Evolutionary conservation across 1,139 yeast species (phyloP).

Genomic region (Yamadazyma buinensis): DNA sequence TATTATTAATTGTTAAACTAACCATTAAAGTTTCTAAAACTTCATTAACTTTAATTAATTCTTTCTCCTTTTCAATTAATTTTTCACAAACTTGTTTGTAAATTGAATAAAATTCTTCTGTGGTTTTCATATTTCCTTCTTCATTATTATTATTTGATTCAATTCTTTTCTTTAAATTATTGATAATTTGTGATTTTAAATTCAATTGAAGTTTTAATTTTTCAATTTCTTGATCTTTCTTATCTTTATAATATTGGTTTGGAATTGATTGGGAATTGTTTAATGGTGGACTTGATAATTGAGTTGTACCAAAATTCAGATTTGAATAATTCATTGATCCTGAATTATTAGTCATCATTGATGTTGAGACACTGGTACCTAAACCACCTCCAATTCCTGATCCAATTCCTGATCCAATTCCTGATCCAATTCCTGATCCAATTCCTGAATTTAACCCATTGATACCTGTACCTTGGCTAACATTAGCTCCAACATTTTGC

Average conservation of each 20-base stretch:
- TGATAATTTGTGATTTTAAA: slow-evolving; percentile 33
- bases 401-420: too few relatives aligned
- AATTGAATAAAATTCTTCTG: slow-evolving; percentile 32
- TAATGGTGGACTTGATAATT: neutral
- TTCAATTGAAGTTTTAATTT: slow-evolving; percentile 30
- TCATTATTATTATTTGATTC: slow-evolving; percentile 18
- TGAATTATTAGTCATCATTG: too few relatives aligned
- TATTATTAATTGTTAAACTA: slow-evolving; percentile 20
- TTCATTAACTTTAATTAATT: slow-evolving; percentile 55
- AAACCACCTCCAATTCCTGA: too few relatives aligned
- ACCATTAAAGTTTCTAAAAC: slow-evolving; percentile 61
- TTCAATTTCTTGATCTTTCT: slow-evolving; percentile 18
- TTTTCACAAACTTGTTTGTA: slow-evolving; percentile 49
- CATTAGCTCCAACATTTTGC: neutral
- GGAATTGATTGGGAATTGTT: neutral
- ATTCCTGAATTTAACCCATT: too few relatives aligned
- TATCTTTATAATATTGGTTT: neutral
- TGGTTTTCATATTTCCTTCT: too few relatives aligned
- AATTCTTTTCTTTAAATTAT: slow-evolving; percentile 21
- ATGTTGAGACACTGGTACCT: too few relatives aligned
- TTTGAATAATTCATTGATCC: neutral
- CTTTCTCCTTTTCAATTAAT: slow-evolving; percentile 49
- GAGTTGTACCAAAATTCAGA: too few relatives aligned
- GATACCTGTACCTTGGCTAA: neutral
- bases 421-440: too few relatives aligned